phyloP scores from a whole-genome alignment of 2,329 filamentous ascomycete genomes.

The Nannizzia gypsea region DNA sequence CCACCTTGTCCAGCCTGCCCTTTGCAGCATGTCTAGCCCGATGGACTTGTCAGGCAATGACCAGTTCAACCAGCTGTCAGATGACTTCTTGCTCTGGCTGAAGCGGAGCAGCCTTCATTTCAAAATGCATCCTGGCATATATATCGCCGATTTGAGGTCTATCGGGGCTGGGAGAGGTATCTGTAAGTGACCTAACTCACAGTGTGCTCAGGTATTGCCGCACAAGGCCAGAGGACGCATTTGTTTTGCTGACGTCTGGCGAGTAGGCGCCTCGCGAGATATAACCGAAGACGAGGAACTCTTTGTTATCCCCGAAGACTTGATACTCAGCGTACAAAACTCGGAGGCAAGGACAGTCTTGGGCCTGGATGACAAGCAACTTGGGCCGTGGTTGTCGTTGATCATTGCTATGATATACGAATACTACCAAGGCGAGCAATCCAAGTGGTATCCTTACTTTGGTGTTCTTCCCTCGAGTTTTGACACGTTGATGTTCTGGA shows the following conservation, averaged over 20 bases:
- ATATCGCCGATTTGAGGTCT: conserved; percentile 45
- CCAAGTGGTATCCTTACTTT: conserved; percentile 68
- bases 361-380: conserved; percentile 41
- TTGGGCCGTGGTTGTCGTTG: conserved; percentile 44
- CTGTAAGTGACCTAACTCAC: conserved; percentile 37
- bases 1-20: not conserved
- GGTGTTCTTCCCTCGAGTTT: conserved; percentile 60
- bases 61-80: conserved; percentile 36
- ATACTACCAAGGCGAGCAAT: conserved; percentile 45
- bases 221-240: not conserved
- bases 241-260: conserved; percentile 12
- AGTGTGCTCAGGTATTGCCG: not conserved
- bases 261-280: conserved; percentile 56
- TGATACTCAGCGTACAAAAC: conserved; percentile 61
- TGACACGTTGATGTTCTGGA: conserved; percentile 87
- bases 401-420: conserved; percentile 79
- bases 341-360: conserved; percentile 53
- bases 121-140: conserved; percentile 46
- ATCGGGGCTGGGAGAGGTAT: conserved; percentile 50
- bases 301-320: conserved; percentile 63
- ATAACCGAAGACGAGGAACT: conserved; percentile 64
- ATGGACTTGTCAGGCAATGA: conserved; percentile 1
- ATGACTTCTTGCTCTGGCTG: conserved; percentile 49
- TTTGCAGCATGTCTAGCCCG: not conserved
- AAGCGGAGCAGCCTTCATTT: conserved; percentile 36